Evolutionary conservation across 2,329 filamentous ascomycete species (phyloP).

Genomic region (Cryoendolithus antarcticus): DNA sequence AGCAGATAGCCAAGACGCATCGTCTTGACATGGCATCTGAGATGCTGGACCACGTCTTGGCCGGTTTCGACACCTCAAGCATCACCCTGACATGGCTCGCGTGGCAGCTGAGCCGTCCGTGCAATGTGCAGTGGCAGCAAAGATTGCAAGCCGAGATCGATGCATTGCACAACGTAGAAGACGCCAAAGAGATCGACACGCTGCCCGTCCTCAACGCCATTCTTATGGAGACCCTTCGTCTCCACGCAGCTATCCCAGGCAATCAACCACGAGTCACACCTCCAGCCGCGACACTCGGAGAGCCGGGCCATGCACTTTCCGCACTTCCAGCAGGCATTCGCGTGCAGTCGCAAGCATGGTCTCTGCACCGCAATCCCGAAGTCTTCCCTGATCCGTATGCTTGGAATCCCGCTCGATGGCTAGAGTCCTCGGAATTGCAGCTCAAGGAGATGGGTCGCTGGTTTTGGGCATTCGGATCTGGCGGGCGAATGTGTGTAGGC

Average conservation of each 20-base stretch:
- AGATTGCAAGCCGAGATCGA: conserved; percentile 30
- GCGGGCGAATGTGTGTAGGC: conserved; percentile 39
- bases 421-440: conserved; percentile 21
- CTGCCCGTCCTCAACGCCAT: conserved; percentile 47
- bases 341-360: conserved; percentile 35
- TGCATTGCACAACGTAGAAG: conserved; percentile 6
- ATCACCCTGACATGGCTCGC: conserved; percentile 54
- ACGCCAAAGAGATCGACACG: conserved; percentile 30
- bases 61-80: conserved; percentile 67
- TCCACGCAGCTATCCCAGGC: conserved; percentile 51
- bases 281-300: conserved; percentile 27
- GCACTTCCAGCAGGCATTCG: conserved; percentile 31
- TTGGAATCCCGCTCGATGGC: conserved; percentile 31
- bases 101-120: conserved; percentile 36
- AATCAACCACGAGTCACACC: conserved; percentile 47
- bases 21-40: conserved; percentile 54
- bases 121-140: conserved; percentile 23
- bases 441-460: conserved; percentile 32
- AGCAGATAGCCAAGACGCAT: conserved; percentile 21
- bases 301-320: conserved; percentile 18
- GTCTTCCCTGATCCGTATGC: conserved; percentile 31
- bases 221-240: conserved; percentile 48
- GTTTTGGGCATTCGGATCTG: conserved; percentile 41
- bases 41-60: conserved; percentile 63
- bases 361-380: conserved; percentile 33